Percentiles rank a stretch among this genome's conserved stretches.
Evolutionary conservation across 495 filamentous ascomycete genomes (phyloP).

Genomic region (Usnea hakonensis): DNA sequence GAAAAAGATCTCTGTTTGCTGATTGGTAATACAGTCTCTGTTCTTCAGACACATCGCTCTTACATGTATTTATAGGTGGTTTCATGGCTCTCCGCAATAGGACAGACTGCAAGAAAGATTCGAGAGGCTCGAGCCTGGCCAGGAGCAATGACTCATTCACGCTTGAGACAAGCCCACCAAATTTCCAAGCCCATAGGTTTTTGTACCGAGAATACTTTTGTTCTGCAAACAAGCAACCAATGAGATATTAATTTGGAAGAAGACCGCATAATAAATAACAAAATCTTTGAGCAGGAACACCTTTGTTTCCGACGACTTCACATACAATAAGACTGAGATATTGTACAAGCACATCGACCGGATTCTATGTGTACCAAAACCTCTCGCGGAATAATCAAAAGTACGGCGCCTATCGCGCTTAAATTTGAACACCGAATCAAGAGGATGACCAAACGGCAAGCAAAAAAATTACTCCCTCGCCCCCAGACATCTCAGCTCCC

Average conservation of each 20-base stretch:
- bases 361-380: too few relatives aligned
- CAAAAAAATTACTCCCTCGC: not conserved
- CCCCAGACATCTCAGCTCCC: not conserved
- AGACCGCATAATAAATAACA: not conserved
- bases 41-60: too few relatives aligned
- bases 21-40: too few relatives aligned
- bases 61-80: too few relatives aligned
- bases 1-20: too few relatives aligned
- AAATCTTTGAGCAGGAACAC: not conserved
- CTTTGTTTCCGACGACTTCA: not conserved
- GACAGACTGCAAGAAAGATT: too few relatives aligned
- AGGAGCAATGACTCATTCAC: too few relatives aligned
- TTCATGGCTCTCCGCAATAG: too few relatives aligned
- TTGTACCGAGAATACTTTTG: not conserved
- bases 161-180: too few relatives aligned
- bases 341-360: too few relatives aligned
- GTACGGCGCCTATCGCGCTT: conserved; percentile 1
- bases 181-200: not conserved
- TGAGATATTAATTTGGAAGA: not conserved
- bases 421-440: not conserved
- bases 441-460: not conserved
- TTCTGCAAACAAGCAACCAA: not conserved
- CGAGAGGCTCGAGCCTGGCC: too few relatives aligned
- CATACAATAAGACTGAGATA: not conserved
- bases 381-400: too few relatives aligned